phyloP scores from a whole-genome alignment of 352 stramenopile species.

The Phytophthora pseudosyringae region DNA sequence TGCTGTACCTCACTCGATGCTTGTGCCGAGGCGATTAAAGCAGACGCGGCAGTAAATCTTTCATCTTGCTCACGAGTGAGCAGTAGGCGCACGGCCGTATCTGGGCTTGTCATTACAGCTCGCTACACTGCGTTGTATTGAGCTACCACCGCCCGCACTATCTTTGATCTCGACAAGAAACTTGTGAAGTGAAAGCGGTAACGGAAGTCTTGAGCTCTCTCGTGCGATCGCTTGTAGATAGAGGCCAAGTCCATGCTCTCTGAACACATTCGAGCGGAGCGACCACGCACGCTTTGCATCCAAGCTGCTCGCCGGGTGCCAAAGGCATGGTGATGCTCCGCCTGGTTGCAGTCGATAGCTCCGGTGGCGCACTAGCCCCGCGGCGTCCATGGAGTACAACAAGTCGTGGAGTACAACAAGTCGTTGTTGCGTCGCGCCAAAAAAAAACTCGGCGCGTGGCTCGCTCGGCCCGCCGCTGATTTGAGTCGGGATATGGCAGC shows the following conservation, averaged over 20 bases:
- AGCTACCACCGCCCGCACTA: neutral
- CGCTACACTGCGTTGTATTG: neutral
- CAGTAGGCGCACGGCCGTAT: too few relatives aligned
- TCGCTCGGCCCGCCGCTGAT: conserved; percentile 11
- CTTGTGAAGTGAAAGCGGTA: neutral
- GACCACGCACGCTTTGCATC: conserved; percentile 11
- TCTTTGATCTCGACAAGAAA: neutral
- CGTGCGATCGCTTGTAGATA: neutral
- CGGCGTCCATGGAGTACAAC: neutral
- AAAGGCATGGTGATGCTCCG: neutral
- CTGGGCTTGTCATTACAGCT: too few relatives aligned
- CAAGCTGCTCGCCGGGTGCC: neutral
- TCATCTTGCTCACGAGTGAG: neutral
- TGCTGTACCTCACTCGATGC: too few relatives aligned
- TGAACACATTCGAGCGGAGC: conserved; percentile 14
- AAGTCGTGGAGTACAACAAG: neutral
- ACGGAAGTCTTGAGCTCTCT: too few relatives aligned
- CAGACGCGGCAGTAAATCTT: neutral
- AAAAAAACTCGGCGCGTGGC: conserved; percentile 23
- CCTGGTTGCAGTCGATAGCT: neutral
- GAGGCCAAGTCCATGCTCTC: neutral
- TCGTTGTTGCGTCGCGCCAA: conserved; percentile 18
- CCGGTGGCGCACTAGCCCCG: neutral
- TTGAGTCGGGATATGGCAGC: conserved; percentile 21
- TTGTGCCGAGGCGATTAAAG: neutral